phyloP scores from a whole-genome alignment of 1,139 yeast genomes.

The Magnusiomyces suaveolens region DNA sequence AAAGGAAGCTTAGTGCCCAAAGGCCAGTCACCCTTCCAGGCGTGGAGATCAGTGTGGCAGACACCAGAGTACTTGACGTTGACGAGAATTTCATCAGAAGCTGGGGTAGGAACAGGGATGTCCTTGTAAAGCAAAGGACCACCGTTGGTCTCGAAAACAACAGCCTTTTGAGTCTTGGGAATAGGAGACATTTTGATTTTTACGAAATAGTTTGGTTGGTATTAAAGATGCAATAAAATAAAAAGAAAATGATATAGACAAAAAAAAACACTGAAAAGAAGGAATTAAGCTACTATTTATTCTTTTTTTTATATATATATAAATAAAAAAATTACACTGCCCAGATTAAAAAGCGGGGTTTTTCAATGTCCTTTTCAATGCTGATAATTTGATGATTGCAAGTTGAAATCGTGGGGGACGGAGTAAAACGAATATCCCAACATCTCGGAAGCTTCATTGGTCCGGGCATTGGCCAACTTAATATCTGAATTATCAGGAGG shows the following conservation, averaged over 20 bases:
- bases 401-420: too few relatives aligned
- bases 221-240: background rate
- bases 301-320: background rate
- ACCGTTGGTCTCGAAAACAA: constrained; percentile 50
- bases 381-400: too few relatives aligned
- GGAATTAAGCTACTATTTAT: background rate
- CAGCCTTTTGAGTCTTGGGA: constrained; percentile 45
- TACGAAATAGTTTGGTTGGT: background rate
- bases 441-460: too few relatives aligned
- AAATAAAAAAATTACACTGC: background rate
- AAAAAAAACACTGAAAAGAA: background rate
- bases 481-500: too few relatives aligned
- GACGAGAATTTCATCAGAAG: constrained; percentile 48
- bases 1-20: constrained; percentile 52
- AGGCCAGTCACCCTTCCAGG: constrained; percentile 68
- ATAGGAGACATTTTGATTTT: constrained; percentile 18
- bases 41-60: constrained; percentile 60
- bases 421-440: too few relatives aligned
- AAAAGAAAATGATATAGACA: background rate
- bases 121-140: constrained; percentile 38
- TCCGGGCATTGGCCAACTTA: too few relatives aligned
- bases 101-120: constrained; percentile 53
- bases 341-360: background rate
- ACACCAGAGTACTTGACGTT: constrained; percentile 58
- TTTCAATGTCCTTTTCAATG: background rate